A percentile compares a stretch with the other conserved stretches of the same genome.
Conservation (phyloP, 306 rosid genomes). For the Cyclanthera cordifolia region DNA sequence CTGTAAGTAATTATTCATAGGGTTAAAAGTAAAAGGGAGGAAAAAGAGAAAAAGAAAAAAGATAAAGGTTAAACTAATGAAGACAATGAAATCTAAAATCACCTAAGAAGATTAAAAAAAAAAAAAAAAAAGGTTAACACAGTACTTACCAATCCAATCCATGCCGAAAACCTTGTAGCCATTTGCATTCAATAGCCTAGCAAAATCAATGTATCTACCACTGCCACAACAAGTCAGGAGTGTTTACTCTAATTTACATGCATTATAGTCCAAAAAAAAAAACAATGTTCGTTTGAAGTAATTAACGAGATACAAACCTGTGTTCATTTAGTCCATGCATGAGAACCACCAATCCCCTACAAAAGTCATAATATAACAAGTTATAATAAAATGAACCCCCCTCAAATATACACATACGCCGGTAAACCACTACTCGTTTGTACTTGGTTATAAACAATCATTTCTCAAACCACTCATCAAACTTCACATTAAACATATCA, state of each 20-base stretch:
- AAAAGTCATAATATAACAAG: too few relatives aligned
- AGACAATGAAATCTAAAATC: background rate
- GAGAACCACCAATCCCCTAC: slow-evolving; percentile 76
- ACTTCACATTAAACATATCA: too few relatives aligned
- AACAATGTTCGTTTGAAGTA: too few relatives aligned
- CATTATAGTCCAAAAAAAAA: slow-evolving; percentile 6
- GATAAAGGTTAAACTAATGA: too few relatives aligned
- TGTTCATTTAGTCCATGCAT: slow-evolving; percentile 94
- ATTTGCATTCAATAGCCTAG: slow-evolving; percentile 65
- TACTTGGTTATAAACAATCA: too few relatives aligned
- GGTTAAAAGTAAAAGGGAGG: too few relatives aligned
- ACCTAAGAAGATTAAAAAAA: background rate
- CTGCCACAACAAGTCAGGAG: slow-evolving; percentile 30
- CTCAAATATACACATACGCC: too few relatives aligned
- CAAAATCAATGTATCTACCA: slow-evolving; percentile 67
- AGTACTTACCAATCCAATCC: slow-evolving; percentile 98
- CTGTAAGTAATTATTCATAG: too few relatives aligned
- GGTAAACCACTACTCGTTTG: too few relatives aligned
- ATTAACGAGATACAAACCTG: slow-evolving; percentile 41
- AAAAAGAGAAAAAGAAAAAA: too few relatives aligned
- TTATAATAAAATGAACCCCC: too few relatives aligned
- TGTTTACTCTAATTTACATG: background rate
- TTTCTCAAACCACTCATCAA: too few relatives aligned
- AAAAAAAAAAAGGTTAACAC: background rate
- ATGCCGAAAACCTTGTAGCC: slow-evolving; percentile 84